Base-by-base conservation (phyloP, 352 stramenopile species). In the Globisporangium paroecandrum region DNA sequence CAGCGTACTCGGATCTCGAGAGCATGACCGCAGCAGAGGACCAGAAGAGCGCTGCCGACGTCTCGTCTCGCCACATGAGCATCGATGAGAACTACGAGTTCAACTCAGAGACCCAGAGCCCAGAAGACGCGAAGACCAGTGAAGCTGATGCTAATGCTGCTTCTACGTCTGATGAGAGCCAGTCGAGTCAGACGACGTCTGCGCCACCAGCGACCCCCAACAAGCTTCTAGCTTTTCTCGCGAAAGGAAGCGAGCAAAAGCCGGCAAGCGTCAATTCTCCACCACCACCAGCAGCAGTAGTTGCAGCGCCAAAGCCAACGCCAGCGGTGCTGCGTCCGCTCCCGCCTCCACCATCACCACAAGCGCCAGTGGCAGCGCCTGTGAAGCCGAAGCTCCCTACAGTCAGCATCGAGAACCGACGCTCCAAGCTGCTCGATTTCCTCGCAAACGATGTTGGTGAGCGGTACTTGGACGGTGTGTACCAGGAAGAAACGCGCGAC, bases 361-460 rank as follows among this genome's bases (percentile, higher is more conserved):
- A 58, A 6, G 12, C 25, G 13, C 36, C 43, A 61, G 20, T 22
- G 22, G n/a, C 56, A 32, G 32, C 32, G 9, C 10, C 29, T 61
- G 20, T 27, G 41, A 47, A 58, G 25, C 27, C 38, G 3, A 41
- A 15, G 27, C 13, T 47, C 12, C 65, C 58, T 9, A 62, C 22
- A 18, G 61, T 47, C 8, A 13, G 47, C 43, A 71, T 71, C 27
- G 66, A 85, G 58, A 78, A 83, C 43, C 67, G 80, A 7, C 76
- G 79, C 60, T 87, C 75, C 58, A 92, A 92, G 65, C 68, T 92
- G 36, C 74, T 92, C 24, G 83, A 92, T 71, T 92, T 92, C 59
- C 67, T 92, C 8, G 83, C 83, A 36, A 87, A 78, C n/a, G 83
- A 92, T 60, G 69, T 88, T n/a, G 79, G 79, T 12, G 83, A 92